Conservation (phyloP, 768 basidiomycete species). For the Leccinum subgranulosum region DNA sequence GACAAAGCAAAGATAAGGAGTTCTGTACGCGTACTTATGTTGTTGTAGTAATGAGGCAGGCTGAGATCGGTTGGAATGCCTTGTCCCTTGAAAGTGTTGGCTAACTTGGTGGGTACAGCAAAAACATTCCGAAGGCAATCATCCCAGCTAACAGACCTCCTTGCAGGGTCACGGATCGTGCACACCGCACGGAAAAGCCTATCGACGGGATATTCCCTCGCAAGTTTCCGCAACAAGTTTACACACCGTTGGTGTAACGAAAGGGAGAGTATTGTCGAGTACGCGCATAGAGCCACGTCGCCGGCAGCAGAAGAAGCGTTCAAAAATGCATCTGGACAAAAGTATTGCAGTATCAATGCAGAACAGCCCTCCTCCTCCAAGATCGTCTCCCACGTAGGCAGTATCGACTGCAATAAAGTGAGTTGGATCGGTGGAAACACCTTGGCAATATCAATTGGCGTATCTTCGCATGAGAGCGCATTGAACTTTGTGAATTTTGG, state of each 20-base stretch:
- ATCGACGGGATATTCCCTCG: slow-evolving; percentile 64
- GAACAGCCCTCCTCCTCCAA: slow-evolving; percentile 49
- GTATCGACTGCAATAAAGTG: slow-evolving; percentile 56
- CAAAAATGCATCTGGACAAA: slow-evolving; percentile 63
- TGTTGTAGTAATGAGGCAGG: slow-evolving; percentile 53
- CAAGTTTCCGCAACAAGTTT: slow-evolving; percentile 50
- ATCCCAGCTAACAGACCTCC: slow-evolving; percentile 59
- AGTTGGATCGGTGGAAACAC: slow-evolving; percentile 59
- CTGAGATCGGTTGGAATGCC: slow-evolving; percentile 48
- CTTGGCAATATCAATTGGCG: slow-evolving; percentile 24
- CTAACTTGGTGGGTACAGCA: slow-evolving; percentile 71
- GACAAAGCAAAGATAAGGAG: slow-evolving; percentile 47
- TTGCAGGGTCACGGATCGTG: slow-evolving; percentile 19
- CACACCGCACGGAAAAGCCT: slow-evolving; percentile 57
- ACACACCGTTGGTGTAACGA: slow-evolving; percentile 50
- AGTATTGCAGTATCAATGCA: slow-evolving; percentile 60
- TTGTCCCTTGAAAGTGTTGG: slow-evolving; percentile 59
- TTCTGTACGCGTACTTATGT: slow-evolving; percentile 52
- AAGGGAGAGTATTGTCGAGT: slow-evolving; percentile 58
- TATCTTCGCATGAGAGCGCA: slow-evolving; percentile 27
- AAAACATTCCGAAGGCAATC: slow-evolving; percentile 65
- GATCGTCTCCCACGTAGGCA: slow-evolving; percentile 63
- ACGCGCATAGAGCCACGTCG: slow-evolving; percentile 55
- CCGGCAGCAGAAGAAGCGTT: slow-evolving; percentile 49
- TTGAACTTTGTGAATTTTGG: slow-evolving; percentile 50